These are phyloP conservation scores for Xylariaceae sp. DNA, from an alignment of 2,329 filamentous ascomycete species.

Conservation along the genomic window DNA sequence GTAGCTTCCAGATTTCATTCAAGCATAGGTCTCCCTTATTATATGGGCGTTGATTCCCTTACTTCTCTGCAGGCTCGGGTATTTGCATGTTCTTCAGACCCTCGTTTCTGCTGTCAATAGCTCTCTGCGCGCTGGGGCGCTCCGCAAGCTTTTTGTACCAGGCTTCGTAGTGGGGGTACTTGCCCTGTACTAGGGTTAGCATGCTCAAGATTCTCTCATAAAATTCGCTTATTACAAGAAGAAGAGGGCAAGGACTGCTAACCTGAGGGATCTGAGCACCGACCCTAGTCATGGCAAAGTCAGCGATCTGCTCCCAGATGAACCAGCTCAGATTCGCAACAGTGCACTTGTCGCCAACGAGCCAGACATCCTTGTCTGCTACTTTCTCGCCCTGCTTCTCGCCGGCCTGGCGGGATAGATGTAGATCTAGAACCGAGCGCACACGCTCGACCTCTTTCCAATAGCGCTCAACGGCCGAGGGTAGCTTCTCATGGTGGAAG, in stretches of 20 bases:
- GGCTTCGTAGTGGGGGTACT: constrained; percentile 28
- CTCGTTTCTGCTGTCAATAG: constrained; percentile 14
- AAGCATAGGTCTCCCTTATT: too few species aligned
- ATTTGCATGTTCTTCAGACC: constrained; percentile 5
- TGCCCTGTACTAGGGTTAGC: constrained; percentile 17
- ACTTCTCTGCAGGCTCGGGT: not conserved
- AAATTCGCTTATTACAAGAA: too few species aligned
- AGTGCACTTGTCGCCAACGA: constrained; percentile 31
- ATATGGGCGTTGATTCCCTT: too few species aligned
- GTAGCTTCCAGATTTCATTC: too few species aligned
- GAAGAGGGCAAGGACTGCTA: not conserved
- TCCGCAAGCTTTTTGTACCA: constrained; percentile 25
- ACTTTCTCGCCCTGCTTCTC: constrained; percentile 29
- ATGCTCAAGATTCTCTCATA: not conserved
- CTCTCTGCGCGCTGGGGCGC: constrained; percentile 21
- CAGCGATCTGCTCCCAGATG: constrained; percentile 27
- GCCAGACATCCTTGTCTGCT: constrained; percentile 20
- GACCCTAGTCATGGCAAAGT: not conserved
- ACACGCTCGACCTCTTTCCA: constrained; percentile 50
- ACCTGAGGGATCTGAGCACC: constrained; percentile 11
- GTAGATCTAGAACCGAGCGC: constrained; percentile 49
- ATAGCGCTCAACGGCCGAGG: constrained; percentile 52
- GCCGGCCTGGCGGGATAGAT: constrained; percentile 35
- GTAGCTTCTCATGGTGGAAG: constrained; percentile 50
- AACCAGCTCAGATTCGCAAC: constrained; percentile 31